phyloP scores from a whole-genome alignment of 2,329 filamentous ascomycete species.

The Metarhizium album region DNA sequence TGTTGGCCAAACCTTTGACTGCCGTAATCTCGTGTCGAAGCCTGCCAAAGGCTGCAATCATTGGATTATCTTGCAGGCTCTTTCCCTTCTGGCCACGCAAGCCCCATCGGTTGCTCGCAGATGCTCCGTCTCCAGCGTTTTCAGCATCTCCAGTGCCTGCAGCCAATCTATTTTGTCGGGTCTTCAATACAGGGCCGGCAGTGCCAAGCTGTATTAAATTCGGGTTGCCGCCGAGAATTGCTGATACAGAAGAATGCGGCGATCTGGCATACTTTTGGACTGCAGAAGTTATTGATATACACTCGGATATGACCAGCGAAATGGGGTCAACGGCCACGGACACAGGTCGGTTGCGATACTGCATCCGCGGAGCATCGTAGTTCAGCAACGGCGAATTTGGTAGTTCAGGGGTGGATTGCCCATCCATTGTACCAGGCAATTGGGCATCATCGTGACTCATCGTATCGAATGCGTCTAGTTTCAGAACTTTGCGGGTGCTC shows the following conservation, averaged over 20 bases:
- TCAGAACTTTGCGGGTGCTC: background rate
- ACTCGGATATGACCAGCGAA: constrained; percentile 93
- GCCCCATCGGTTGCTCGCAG: constrained; percentile 77
- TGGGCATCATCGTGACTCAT: constrained; percentile 7
- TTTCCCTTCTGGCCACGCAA: constrained; percentile 89
- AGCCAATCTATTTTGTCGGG: constrained; percentile 30
- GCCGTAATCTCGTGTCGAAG: constrained; percentile 78
- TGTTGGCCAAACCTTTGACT: constrained; percentile 53
- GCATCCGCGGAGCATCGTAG: constrained; percentile 34
- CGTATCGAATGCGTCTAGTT: background rate
- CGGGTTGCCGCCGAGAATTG: constrained; percentile 74
- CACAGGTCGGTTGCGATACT: constrained; percentile 51
- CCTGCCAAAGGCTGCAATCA: constrained; percentile 90
- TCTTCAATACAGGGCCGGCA: constrained; percentile 29
- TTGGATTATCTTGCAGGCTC: constrained; percentile 92
- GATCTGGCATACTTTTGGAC: constrained; percentile 97
- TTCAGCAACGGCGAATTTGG: background rate
- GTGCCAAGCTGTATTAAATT: constrained; percentile 45
- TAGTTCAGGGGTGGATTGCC: background rate
- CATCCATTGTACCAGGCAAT: background rate
- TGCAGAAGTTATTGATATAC: constrained; percentile 93
- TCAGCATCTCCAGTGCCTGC: constrained; percentile 26
- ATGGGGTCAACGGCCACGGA: constrained; percentile 83
- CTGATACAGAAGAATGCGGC: constrained; percentile 90
- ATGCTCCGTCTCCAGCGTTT: constrained; percentile 32